Percentiles rank a stretch among this genome's conserved stretches.
These are phyloP conservation scores for Cystobasidium pallidum DNA, from an alignment of 1,284 basidiomycete genomes.

Conservation along the genomic window DNA sequence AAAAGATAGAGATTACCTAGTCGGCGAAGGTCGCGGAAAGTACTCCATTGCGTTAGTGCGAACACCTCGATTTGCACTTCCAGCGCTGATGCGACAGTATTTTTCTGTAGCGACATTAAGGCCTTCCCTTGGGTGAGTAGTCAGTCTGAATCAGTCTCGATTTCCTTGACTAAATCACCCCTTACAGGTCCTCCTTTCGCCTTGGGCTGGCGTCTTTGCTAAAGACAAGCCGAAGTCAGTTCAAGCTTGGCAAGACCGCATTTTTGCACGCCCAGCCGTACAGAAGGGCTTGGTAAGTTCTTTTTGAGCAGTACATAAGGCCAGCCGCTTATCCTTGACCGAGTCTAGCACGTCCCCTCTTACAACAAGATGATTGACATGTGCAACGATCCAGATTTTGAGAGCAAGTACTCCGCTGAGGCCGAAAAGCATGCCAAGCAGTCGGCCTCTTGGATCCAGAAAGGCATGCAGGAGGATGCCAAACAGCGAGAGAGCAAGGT, in stretches of 20 bases:
- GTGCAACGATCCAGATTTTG: conserved; percentile 44
- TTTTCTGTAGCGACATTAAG: conserved; percentile 30
- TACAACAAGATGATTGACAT: conserved; percentile 43
- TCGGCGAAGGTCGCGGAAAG: conserved; percentile 67
- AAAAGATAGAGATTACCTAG: conserved; percentile 63
- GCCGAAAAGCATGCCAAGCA: conserved; percentile 38
- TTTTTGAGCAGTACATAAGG: no score
- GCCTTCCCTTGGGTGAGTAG: conserved; percentile 26
- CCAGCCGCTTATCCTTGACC: no score
- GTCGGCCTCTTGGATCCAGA: conserved; percentile 37
- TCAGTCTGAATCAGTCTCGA: not conserved
- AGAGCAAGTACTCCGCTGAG: conserved; percentile 43
- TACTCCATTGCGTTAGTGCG: conserved; percentile 63
- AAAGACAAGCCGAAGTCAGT: conserved; percentile 34
- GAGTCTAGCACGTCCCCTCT: conserved; percentile 40
- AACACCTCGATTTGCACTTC: not conserved
- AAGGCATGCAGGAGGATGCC: conserved; percentile 43
- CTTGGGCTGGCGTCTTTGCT: conserved; percentile 28
- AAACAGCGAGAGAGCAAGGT: conserved; percentile 23
- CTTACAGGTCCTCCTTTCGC: not conserved
- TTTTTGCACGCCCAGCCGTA: conserved; percentile 58
- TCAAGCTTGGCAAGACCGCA: conserved; percentile 60
- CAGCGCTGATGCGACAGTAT: no score
- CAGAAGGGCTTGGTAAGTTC: conserved; percentile 39
- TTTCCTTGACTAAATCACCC: not conserved